A percentile compares a stretch with the other conserved stretches of the same genome.
These are phyloP conservation scores for Candida koratica DNA, from an alignment of 805 yeast species.

Conservation along the genomic window DNA sequence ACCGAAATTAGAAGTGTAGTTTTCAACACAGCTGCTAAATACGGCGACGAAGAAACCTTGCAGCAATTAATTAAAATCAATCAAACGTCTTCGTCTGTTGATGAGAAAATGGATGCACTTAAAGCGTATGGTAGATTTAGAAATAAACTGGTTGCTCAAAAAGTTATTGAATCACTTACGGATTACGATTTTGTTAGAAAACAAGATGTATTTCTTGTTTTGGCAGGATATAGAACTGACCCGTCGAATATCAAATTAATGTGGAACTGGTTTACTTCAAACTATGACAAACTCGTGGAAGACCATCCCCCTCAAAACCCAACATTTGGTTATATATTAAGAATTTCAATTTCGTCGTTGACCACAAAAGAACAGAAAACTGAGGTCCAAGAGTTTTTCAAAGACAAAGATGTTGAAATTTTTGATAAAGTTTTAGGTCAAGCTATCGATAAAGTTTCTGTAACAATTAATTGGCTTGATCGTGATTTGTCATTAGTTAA, in stretches of 20 bases:
- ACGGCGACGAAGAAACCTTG: conserved; percentile 60
- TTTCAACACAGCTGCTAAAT: conserved; percentile 61
- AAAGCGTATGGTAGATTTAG: conserved; percentile 63
- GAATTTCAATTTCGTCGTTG: conserved; percentile 56
- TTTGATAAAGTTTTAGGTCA: conserved; percentile 63
- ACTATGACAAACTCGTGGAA: conserved; percentile 69
- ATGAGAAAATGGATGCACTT: conserved; percentile 68
- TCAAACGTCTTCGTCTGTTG: conserved; percentile 55
- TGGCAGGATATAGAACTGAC: conserved; percentile 66
- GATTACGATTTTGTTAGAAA: conserved; percentile 53
- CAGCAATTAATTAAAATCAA: conserved; percentile 60
- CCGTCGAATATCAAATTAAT: conserved; percentile 61
- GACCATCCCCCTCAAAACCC: conserved; percentile 77
- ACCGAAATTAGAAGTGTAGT: conserved; percentile 69
- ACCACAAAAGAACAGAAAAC: conserved; percentile 51
- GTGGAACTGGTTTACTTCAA: conserved; percentile 67
- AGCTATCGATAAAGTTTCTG: conserved; percentile 54
- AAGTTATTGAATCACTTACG: conserved; percentile 53
- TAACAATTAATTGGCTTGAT: conserved; percentile 55
- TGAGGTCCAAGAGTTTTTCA: conserved; percentile 50
- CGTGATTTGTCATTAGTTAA: conserved; percentile 49
- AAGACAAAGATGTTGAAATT: conserved; percentile 55
- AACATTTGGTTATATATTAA: conserved; percentile 74
- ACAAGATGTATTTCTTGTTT: conserved; percentile 75
- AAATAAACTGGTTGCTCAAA: conserved; percentile 47